These are phyloP conservation scores for Pestalotiopsis sp. DNA, from an alignment of 2,329 filamentous ascomycete genomes.

Conservation along the genomic window DNA sequence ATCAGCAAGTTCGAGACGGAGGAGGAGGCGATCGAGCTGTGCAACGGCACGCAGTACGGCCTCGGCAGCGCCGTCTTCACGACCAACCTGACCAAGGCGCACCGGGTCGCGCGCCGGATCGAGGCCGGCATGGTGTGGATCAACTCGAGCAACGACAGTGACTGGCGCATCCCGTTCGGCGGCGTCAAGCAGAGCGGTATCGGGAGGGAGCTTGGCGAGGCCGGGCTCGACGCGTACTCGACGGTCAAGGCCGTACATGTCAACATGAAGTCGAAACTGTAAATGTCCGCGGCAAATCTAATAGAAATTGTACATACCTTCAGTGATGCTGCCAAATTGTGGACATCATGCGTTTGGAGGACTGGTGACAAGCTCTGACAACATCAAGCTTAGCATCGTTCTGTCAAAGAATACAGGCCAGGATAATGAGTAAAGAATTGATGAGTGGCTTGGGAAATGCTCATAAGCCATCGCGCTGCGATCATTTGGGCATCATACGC, in stretches of 20 bases:
- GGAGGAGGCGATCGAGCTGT: slow-evolving; percentile 42
- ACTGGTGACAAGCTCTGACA: too few relatives aligned
- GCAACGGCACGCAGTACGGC: slow-evolving; percentile 60
- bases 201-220: slow-evolving; percentile 13
- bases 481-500: too few relatives aligned
- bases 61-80: slow-evolving; percentile 66
- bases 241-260: slow-evolving; percentile 17
- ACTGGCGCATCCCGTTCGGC: slow-evolving; percentile 13
- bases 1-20: slow-evolving; percentile 44
- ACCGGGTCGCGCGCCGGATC: slow-evolving; percentile 56
- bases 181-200: slow-evolving; percentile 15
- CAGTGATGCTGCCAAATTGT: too few relatives aligned
- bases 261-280: slow-evolving; percentile 13
- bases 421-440: too few relatives aligned
- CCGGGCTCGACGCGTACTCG: slow-evolving; percentile 15
- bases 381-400: too few relatives aligned
- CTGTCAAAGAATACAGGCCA: too few relatives aligned
- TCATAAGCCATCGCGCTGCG: too few relatives aligned
- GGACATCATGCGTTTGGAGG: too few relatives aligned
- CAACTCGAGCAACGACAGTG: slow-evolving; percentile 46
- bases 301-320: neutral
- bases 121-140: slow-evolving; percentile 63
- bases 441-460: too few relatives aligned
- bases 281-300: neutral
- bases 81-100: slow-evolving; percentile 53